Conservation (phyloP, 2,329 filamentous ascomycete species). For the Xylariomycetidae sp. region DNA sequence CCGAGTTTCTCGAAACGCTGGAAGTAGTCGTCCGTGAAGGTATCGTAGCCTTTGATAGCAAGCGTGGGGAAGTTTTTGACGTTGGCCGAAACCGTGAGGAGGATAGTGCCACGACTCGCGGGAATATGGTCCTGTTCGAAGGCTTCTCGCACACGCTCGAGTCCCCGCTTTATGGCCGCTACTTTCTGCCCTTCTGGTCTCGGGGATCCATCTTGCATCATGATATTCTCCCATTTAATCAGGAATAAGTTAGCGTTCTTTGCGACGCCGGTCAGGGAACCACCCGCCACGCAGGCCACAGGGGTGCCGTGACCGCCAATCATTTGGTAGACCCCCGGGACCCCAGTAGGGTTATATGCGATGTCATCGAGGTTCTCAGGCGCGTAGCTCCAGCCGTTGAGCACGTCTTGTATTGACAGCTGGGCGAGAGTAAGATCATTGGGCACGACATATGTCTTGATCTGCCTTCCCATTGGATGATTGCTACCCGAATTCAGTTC, state of each 20-base stretch:
- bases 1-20: not conserved
- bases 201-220: not conserved
- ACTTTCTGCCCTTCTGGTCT: not conserved
- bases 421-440: slow-evolving; percentile 1
- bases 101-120: not conserved
- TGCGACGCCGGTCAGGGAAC: not conserved
- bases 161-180: not conserved
- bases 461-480: slow-evolving; percentile 1
- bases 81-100: not conserved
- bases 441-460: slow-evolving; percentile 1
- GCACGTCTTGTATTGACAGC: not conserved
- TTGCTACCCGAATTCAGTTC: not conserved
- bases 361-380: not conserved
- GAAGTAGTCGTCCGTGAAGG: not conserved
- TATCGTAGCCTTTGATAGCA: not conserved
- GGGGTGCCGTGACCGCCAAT: not conserved
- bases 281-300: not conserved
- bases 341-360: not conserved
- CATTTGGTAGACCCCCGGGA: not conserved
- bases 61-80: not conserved
- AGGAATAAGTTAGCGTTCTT: not conserved
- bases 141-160: not conserved
- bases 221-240: not conserved
- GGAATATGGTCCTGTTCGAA: not conserved
- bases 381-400: not conserved